These are phyloP conservation scores for Tylopilus sp. DNA, from an alignment of 768 basidiomycete species.

Conservation along the genomic window DNA sequence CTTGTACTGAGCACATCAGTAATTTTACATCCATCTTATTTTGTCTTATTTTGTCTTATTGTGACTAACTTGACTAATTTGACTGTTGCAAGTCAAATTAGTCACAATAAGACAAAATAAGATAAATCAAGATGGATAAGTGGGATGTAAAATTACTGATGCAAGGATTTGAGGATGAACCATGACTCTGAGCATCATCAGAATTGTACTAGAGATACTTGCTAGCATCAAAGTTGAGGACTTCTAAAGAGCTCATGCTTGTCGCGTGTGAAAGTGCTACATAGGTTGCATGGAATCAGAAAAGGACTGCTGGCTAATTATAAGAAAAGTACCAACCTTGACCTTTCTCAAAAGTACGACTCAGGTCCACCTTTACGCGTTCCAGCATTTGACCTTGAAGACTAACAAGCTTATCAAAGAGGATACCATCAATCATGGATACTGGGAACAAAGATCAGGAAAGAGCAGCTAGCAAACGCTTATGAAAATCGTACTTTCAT, in stretches of 20 bases:
- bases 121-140: too few relatives aligned
- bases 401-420: conserved; percentile 79
- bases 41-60: too few relatives aligned
- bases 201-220: conserved; percentile 38
- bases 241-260: conserved; percentile 59
- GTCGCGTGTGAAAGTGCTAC: conserved; percentile 75
- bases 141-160: too few relatives aligned
- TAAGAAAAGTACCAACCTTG: conserved; percentile 47
- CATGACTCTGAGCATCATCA: conserved; percentile 43
- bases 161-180: conserved; percentile 61
- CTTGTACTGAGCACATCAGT: too few relatives aligned
- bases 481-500: conserved; percentile 60
- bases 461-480: background rate
- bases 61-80: too few relatives aligned
- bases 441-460: conserved; percentile 41
- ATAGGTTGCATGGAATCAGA: conserved; percentile 43
- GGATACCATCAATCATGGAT: conserved; percentile 80
- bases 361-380: conserved; percentile 76
- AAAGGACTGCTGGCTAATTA: background rate
- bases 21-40: too few relatives aligned
- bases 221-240: conserved; percentile 55
- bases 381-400: conserved; percentile 72
- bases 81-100: too few relatives aligned
- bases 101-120: too few relatives aligned
- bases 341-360: conserved; percentile 74